These are phyloP conservation scores for Echites panduratus DNA, from an alignment of 257 asterid species.

Conservation along the genomic window DNA sequence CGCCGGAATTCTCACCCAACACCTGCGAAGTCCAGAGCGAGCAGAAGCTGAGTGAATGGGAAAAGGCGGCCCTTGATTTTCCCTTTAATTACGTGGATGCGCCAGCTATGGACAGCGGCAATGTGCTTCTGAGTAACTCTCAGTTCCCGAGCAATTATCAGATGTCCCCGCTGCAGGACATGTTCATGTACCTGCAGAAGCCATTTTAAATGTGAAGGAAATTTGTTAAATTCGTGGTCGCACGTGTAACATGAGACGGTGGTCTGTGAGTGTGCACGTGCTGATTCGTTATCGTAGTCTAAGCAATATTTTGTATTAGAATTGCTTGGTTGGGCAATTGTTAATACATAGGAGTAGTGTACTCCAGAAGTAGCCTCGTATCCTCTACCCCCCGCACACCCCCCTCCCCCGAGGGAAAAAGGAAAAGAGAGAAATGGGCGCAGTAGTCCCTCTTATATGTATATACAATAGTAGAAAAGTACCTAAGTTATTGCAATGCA, in stretches of 20 bases:
- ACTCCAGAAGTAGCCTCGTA: neutral
- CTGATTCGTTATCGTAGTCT: neutral
- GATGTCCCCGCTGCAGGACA: conserved; percentile 60
- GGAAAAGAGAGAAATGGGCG: too few species aligned
- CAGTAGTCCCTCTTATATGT: too few species aligned
- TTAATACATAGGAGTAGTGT: neutral
- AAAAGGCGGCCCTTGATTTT: conserved; percentile 36
- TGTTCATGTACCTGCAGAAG: conserved; percentile 48
- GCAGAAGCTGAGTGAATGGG: conserved; percentile 57
- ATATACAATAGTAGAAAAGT: too few species aligned
- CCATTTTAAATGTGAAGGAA: conserved; percentile 37
- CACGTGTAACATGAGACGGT: conserved; percentile 25
- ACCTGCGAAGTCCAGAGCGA: conserved; percentile 72
- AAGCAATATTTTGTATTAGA: neutral
- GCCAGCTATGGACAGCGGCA: conserved; percentile 18
- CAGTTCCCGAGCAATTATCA: conserved; percentile 37
- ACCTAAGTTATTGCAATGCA: too few species aligned
- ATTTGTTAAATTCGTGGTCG: neutral
- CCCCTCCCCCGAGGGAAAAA: too few species aligned
- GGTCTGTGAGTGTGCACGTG: conserved; percentile 30
- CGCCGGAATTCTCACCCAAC: conserved; percentile 46
- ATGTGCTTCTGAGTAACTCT: conserved; percentile 24
- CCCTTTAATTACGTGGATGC: conserved; percentile 54
- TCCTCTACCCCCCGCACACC: too few species aligned
- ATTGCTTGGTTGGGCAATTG: neutral